Evolutionary conservation across 169 alveolate genomes (phyloP).

Genomic region (Plasmodium ovale): DNA sequence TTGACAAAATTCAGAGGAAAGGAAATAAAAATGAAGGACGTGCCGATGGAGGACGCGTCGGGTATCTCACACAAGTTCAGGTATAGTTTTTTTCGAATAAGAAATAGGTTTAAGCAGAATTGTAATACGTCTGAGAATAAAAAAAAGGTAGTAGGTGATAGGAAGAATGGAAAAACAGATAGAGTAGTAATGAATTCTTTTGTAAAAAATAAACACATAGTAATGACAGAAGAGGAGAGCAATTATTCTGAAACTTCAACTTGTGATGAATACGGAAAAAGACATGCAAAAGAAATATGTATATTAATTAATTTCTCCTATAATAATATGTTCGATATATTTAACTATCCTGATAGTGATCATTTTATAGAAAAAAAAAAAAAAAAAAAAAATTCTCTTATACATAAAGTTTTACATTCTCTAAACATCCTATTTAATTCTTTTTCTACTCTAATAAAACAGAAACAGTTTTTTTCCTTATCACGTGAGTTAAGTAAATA

Average conservation of each 20-base stretch:
- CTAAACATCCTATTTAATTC: constrained; percentile 44
- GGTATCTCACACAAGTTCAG: constrained; percentile 55
- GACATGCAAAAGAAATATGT: constrained; percentile 58
- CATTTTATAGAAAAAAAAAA: constrained; percentile 13
- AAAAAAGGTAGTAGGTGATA: constrained; percentile 10
- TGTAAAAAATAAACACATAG: constrained; percentile 44
- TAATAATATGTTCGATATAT: constrained; percentile 76
- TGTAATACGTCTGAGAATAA: constrained; percentile 34
- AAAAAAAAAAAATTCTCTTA: constrained; percentile 36
- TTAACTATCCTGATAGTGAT: constrained; percentile 67
- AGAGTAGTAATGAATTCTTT: constrained; percentile 38
- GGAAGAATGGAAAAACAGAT: constrained; percentile 43
- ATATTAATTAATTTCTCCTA: constrained; percentile 67
- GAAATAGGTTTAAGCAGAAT: constrained; percentile 47
- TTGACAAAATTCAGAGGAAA: constrained; percentile 14
- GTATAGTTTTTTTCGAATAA: constrained; percentile 58
- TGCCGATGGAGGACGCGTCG: background rate
- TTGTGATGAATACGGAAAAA: constrained; percentile 55
- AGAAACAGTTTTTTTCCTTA: constrained; percentile 40
- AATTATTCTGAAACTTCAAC: background rate
- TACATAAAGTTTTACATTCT: constrained; percentile 54
- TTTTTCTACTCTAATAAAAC: constrained; percentile 59
- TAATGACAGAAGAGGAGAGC: constrained; percentile 29
- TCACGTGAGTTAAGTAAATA: constrained; percentile 26
- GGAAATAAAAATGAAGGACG: constrained; percentile 19